Conservation (phyloP, 495 filamentous ascomycete genomes). For the Chaetomidium leptoderma region DNA sequence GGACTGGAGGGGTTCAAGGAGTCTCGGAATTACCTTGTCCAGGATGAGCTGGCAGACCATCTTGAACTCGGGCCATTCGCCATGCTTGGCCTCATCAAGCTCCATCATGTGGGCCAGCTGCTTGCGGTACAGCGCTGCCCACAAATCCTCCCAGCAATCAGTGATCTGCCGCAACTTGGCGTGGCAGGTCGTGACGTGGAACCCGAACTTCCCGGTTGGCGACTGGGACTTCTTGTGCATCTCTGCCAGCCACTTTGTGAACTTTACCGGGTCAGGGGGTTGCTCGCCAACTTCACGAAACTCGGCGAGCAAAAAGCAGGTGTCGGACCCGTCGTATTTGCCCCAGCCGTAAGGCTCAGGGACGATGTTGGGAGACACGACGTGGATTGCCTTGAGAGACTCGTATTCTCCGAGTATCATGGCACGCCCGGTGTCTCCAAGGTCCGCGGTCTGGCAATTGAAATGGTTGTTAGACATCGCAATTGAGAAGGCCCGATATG, state of each 20-base stretch:
- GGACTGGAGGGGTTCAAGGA: conserved; percentile 36
- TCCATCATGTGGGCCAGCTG: conserved; percentile 10
- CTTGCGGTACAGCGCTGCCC: conserved; percentile 39
- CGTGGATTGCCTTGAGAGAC: conserved; percentile 16
- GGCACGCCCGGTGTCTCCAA: conserved; percentile 2
- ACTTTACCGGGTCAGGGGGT: conserved; percentile 9
- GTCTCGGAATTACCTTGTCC: conserved; percentile 34
- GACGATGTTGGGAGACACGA: conserved; percentile 6
- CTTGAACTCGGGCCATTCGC: conserved; percentile 15
- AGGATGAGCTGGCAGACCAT: conserved; percentile 13
- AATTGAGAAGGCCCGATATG: background rate
- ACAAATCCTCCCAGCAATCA: conserved; percentile 33
- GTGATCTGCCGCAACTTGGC: conserved; percentile 27
- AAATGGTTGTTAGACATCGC: background rate
- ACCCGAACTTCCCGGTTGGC: conserved; percentile 50
- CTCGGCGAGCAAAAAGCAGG: conserved; percentile 20
- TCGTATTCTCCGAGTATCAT: conserved; percentile 20
- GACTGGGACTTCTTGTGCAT: conserved; percentile 42
- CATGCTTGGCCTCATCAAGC: conserved; percentile 19
- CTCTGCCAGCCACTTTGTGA: conserved; percentile 36
- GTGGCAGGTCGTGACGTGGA: conserved; percentile 42
- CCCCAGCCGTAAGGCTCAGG: conserved; percentile 12
- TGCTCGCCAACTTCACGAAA: conserved; percentile 22
- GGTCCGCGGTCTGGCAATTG: background rate
- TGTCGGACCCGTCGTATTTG: conserved; percentile 20